These are phyloP conservation scores for Fraxinus angustifolia DNA, from an alignment of 305 asterid genomes.

Conservation along the genomic window DNA sequence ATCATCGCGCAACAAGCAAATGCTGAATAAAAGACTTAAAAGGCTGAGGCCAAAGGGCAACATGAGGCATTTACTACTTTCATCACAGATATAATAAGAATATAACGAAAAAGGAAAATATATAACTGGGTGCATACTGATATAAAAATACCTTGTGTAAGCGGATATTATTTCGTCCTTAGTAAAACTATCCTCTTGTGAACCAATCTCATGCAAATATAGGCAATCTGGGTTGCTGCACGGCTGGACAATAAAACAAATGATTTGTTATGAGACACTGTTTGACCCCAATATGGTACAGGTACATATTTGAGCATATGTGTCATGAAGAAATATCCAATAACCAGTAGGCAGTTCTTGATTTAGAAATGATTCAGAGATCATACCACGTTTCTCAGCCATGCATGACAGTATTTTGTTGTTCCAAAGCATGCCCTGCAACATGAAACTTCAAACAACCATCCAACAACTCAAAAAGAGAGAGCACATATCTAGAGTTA, in stretches of 20 bases:
- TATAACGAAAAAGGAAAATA: background rate
- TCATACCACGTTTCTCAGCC: slow-evolving; percentile 91
- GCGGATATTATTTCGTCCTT: slow-evolving; percentile 94
- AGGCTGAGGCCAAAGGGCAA: background rate
- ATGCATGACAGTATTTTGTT: slow-evolving; percentile 97
- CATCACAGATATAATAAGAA: background rate
- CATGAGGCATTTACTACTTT: background rate
- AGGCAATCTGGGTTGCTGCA: slow-evolving; percentile 94
- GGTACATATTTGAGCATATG: slow-evolving; percentile 10
- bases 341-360: background rate
- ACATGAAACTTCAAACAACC: slow-evolving; percentile 27
- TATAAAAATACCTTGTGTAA: slow-evolving; percentile 62
- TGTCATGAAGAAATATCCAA: slow-evolving; percentile 7
- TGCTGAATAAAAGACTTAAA: background rate
- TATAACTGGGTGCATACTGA: background rate
- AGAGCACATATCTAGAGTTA: slow-evolving; percentile 12
- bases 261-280: slow-evolving; percentile 13
- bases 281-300: slow-evolving; percentile 4
- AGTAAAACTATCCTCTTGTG: slow-evolving; percentile 87
- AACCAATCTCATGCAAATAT: slow-evolving; percentile 89
- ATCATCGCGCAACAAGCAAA: background rate
- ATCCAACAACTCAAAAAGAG: slow-evolving; percentile 8
- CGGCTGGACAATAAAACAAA: slow-evolving; percentile 56
- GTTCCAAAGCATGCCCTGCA: slow-evolving; percentile 99
- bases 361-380: slow-evolving; percentile 19